Evolutionary conservation across 768 basidiomycete genomes (phyloP).

Genomic region (Phlegmacium glaucopus): DNA sequence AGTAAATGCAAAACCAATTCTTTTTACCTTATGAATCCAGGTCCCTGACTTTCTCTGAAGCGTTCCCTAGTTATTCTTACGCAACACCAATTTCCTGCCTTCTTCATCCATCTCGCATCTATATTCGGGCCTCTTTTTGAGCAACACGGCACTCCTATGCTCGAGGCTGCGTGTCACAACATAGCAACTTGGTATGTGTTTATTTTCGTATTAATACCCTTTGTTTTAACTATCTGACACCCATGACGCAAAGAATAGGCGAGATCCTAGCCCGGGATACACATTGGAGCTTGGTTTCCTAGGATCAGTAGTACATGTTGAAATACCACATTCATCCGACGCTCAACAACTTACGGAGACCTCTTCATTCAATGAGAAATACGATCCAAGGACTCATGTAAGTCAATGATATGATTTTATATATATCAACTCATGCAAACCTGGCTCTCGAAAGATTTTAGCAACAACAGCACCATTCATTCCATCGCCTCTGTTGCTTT

Average conservation of each 20-base stretch:
- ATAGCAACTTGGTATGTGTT: slow-evolving; percentile 75
- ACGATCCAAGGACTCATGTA: slow-evolving; percentile 52
- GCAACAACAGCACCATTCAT: slow-evolving; percentile 59
- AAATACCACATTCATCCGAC: slow-evolving; percentile 65
- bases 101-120: slow-evolving; percentile 68
- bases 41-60: slow-evolving; percentile 29
- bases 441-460: slow-evolving; percentile 49
- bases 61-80: slow-evolving; percentile 81
- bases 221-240: slow-evolving; percentile 10
- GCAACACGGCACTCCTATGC: slow-evolving; percentile 70
- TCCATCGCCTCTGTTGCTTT: slow-evolving; percentile 55
- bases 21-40: not conserved
- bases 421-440: not conserved
- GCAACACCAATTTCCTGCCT: slow-evolving; percentile 74
- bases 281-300: slow-evolving; percentile 81
- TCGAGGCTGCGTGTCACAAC: slow-evolving; percentile 84
- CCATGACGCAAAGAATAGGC: slow-evolving; percentile 61
- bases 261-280: slow-evolving; percentile 63
- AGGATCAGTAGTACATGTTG: slow-evolving; percentile 69
- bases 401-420: slow-evolving; percentile 10
- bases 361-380: slow-evolving; percentile 45
- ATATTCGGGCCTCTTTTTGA: slow-evolving; percentile 76
- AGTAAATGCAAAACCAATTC: slow-evolving; percentile 34
- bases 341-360: slow-evolving; percentile 70
- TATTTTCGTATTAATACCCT: not conserved